These are phyloP conservation scores for Castanea sativa DNA, from an alignment of 306 rosid species.

Conservation along the genomic window DNA sequence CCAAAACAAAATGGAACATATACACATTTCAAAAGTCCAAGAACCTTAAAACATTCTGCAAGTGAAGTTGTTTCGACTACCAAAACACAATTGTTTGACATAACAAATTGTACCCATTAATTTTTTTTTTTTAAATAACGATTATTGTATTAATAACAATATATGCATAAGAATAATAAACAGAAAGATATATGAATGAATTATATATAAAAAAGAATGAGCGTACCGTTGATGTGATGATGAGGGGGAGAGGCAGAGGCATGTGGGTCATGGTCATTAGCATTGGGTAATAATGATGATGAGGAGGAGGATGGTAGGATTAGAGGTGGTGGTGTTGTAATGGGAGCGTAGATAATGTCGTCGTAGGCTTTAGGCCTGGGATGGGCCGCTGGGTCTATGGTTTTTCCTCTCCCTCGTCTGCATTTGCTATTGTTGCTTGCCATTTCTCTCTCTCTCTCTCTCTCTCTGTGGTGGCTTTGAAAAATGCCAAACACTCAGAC, in stretches of 20 bases:
- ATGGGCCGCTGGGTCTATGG: conserved; percentile 54
- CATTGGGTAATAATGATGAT: too few relatives aligned
- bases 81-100: background rate
- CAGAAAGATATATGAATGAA: background rate
- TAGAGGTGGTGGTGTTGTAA: background rate
- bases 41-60: too few relatives aligned
- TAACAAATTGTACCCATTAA: background rate
- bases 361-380: conserved; percentile 74
- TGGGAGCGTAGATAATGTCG: conserved; percentile 32
- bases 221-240: background rate
- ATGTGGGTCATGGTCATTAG: background rate
- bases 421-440: conserved; percentile 18
- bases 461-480: background rate
- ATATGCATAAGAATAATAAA: background rate
- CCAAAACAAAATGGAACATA: background rate
- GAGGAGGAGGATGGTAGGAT: background rate
- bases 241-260: background rate
- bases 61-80: background rate
- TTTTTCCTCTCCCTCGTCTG: conserved; percentile 56
- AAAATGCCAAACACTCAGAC: conserved; percentile 7
- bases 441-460: conserved; percentile 26
- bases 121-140: too few relatives aligned
- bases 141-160: background rate
- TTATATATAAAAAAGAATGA: background rate
- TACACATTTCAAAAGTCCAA: background rate